Evolutionary conservation across 139 green algal species (phyloP).

Genomic region (Trebouxia sp.): DNA sequence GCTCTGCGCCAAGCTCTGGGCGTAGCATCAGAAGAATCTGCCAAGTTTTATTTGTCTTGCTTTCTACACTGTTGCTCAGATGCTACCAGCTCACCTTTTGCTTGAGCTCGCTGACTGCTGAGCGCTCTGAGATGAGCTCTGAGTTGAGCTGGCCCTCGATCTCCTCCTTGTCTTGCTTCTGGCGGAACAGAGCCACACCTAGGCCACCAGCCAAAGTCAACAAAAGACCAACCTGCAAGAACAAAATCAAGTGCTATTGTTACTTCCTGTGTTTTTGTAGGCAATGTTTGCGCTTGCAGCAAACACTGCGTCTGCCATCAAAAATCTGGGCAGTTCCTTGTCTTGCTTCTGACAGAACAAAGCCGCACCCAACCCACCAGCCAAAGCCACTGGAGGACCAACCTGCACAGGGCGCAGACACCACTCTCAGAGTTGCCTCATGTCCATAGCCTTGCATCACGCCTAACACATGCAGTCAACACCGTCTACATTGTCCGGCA

Average conservation of each 20-base stretch:
- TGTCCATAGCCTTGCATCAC: too few relatives aligned
- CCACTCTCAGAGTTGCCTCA: too few relatives aligned
- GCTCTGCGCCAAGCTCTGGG: too few relatives aligned
- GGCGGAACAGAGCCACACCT: conserved; percentile 25
- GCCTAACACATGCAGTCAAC: too few relatives aligned
- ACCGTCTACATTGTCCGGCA: too few relatives aligned
- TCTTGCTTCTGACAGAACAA: too few relatives aligned
- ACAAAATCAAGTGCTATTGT: not conserved
- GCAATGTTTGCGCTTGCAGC: not conserved
- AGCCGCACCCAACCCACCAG: too few relatives aligned
- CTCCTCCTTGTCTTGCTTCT: conserved; percentile 11
- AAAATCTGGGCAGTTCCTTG: too few relatives aligned
- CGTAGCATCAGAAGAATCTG: not conserved
- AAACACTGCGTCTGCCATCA: not conserved
- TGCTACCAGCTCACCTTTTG: not conserved
- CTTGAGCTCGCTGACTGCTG: conserved; percentile 15
- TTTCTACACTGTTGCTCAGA: not conserved
- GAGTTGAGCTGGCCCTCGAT: not conserved
- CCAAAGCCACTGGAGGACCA: too few relatives aligned
- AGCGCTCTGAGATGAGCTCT: conserved; percentile 5
- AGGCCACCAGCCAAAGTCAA: conserved; percentile 30
- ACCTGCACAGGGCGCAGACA: too few relatives aligned
- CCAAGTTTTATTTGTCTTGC: not conserved
- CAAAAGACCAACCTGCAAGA: conserved; percentile 26
- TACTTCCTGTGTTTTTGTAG: not conserved